phyloP scores from a whole-genome alignment of 139 green algal genomes.

The Raphidocelis subcapitata region DNA sequence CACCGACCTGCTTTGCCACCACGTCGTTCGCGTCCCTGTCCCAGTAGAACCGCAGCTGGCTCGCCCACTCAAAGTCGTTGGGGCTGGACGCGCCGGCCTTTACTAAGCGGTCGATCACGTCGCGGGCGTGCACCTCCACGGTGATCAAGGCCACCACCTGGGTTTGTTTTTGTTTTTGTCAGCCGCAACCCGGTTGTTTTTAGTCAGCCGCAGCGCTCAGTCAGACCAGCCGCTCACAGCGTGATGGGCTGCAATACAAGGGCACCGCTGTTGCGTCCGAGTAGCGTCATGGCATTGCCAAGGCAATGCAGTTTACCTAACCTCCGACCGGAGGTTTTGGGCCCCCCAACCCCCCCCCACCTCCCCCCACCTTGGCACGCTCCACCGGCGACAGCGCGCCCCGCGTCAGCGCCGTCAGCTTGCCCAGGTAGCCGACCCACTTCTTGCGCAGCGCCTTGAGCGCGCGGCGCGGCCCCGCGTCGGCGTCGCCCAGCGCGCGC shows the following conservation, averaged over 20 bases:
- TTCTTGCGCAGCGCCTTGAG: slow-evolving; percentile 84
- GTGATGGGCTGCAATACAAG: background rate
- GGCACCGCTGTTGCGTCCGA: no score
- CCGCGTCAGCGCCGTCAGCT: slow-evolving; percentile 79
- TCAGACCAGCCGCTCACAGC: background rate
- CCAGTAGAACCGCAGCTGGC: slow-evolving; percentile 91
- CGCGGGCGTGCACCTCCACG: slow-evolving; percentile 90
- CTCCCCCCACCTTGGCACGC: slow-evolving; percentile 72
- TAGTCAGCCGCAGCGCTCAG: background rate
- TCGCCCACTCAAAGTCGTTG: slow-evolving; percentile 88
- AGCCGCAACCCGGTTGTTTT: background rate
- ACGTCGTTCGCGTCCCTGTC: slow-evolving; percentile 78
- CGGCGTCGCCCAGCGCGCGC: slow-evolving; percentile 68
- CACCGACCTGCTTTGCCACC: slow-evolving; percentile 71
- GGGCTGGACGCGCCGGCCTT: slow-evolving; percentile 73
- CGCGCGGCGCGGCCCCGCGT: slow-evolving; percentile 50
- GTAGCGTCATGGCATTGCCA: no score
- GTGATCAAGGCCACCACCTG: slow-evolving; percentile 90
- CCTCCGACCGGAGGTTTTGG: no score
- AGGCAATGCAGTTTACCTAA: no score
- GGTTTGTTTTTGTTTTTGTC: background rate
- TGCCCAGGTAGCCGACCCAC: slow-evolving; percentile 84
- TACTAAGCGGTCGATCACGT: slow-evolving; percentile 81
- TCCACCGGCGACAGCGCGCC: slow-evolving; percentile 80
- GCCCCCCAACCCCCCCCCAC: no score